Base-by-base conservation (phyloP, 768 basidiomycete species). In the Candolleomyces eurysporus region DNA sequence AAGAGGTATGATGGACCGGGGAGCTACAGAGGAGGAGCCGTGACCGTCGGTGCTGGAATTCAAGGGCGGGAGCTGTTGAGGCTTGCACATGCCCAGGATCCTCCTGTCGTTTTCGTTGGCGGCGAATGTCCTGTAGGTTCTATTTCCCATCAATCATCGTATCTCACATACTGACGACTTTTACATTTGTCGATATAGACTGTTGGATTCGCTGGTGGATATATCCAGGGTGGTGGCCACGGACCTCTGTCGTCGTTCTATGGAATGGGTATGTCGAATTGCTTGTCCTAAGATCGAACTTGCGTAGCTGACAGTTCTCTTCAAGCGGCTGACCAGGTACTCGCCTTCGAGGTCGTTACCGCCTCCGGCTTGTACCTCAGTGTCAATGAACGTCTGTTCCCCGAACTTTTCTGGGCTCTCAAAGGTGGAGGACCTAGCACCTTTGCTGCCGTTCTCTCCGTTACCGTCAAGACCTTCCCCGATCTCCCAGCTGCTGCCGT, bases 341-440 rank as follows among this genome's bases (percentile, higher is more conserved):
- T 79, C 0, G 67, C 75, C 36, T 73, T 76, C 61, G 75, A 75
- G 39, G 70, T 79, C 11, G 74, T 80, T 30, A 80, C 79, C 1
- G 74, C 80, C 0, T 69, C 74, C 54, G 80, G 79, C 10, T 36
- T 67, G 16, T 69, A 68, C 55, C 65, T 64, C 57, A 72, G 65
- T 62, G 74, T 63, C 56, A 73, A 58, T 66, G 72, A 61, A 67
- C 75, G 66, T 51, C 59, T 76, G 52, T 76, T 79, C 53, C 46
- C 57, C 10, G 78, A 80, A 53, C 69, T 81, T 0, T 80, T 75
- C 66, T 81, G 72, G 67, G 79, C 78, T 4, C 65, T 81, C 5
- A 69, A 66, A 40, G 71, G 71, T 30, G 73, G 72, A n/a, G 72
- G 70, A 48, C 58, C 66, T 10, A 58, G 57, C 19, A 59, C 66